Evolutionary conservation across 805 yeast genomes (phyloP).

Genomic region (Nakazawaea sp.): DNA sequence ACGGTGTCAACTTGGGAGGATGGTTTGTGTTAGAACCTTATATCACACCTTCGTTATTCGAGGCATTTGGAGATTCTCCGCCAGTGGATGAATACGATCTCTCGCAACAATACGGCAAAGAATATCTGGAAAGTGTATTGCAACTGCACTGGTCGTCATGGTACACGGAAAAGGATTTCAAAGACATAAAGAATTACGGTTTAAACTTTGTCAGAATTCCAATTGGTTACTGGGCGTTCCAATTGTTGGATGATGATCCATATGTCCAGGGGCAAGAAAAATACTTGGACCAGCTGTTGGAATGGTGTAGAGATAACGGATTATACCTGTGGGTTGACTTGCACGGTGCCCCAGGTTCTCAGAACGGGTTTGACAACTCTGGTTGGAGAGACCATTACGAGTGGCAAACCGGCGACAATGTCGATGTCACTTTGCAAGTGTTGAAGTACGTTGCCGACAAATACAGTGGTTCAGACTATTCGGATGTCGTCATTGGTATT

Average conservation of each 20-base stretch:
- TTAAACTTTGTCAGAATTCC: conserved; percentile 72
- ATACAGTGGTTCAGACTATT: conserved; percentile 39
- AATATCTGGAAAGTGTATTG: conserved; percentile 34
- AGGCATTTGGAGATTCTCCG: conserved; percentile 29
- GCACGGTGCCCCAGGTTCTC: conserved; percentile 82
- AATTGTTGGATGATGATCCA: conserved; percentile 43
- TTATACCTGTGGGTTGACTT: conserved; percentile 69
- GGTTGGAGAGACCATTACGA: conserved; percentile 50
- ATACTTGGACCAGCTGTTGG: conserved; percentile 57
- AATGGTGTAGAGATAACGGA: conserved; percentile 57
- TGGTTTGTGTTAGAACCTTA: conserved; percentile 71
- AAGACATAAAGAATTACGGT: conserved; percentile 42
- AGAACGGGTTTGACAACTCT: conserved; percentile 81
- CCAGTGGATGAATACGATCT: conserved; percentile 60
- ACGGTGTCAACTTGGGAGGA: conserved; percentile 58
- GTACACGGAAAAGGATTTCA: conserved; percentile 53
- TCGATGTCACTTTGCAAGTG: conserved; percentile 41
- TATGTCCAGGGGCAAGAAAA: conserved; percentile 60
- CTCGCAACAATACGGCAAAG: conserved; percentile 41
- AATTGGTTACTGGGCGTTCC: conserved; percentile 78
- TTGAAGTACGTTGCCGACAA: conserved; percentile 42
- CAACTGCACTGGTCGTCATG: conserved; percentile 50
- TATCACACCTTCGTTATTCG: conserved; percentile 58
- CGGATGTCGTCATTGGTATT: conserved; percentile 61
- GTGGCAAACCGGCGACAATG: conserved; percentile 38